Evolutionary conservation across 2,329 filamentous ascomycete genomes (phyloP).

Genomic region (Colletotrichum sp.): DNA sequence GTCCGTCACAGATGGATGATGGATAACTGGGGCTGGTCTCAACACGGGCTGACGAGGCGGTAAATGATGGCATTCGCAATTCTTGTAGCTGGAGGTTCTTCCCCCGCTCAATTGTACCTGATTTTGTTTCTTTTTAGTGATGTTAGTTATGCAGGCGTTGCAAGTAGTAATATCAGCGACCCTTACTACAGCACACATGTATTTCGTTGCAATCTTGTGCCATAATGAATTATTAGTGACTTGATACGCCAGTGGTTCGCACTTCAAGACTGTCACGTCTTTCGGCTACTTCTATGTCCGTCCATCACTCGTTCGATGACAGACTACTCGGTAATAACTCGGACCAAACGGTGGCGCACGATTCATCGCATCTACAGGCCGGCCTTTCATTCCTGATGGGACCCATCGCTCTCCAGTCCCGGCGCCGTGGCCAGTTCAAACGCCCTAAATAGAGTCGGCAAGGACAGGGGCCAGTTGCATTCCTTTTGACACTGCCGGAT

Average conservation of each 20-base stretch:
- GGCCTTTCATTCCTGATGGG: background rate
- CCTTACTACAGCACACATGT: fast-evolving
- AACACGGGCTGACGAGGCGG: background rate
- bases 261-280: background rate
- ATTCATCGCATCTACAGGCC: background rate
- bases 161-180: background rate
- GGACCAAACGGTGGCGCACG: background rate
- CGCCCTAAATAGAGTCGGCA: background rate
- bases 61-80: background rate
- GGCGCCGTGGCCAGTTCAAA: background rate
- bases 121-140: background rate
- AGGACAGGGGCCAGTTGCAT: background rate
- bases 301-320: background rate
- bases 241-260: background rate
- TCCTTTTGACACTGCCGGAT: background rate
- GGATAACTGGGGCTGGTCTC: background rate
- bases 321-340: background rate
- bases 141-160: background rate
- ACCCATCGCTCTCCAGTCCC: background rate
- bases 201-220: fast-evolving
- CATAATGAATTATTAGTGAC: background rate
- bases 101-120: background rate
- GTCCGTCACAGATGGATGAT: background rate
- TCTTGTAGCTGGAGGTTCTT: background rate
- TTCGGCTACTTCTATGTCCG: background rate